Conservation (phyloP, 2,329 filamentous ascomycete genomes). For the Pseudogymnoascus sp. region DNA sequence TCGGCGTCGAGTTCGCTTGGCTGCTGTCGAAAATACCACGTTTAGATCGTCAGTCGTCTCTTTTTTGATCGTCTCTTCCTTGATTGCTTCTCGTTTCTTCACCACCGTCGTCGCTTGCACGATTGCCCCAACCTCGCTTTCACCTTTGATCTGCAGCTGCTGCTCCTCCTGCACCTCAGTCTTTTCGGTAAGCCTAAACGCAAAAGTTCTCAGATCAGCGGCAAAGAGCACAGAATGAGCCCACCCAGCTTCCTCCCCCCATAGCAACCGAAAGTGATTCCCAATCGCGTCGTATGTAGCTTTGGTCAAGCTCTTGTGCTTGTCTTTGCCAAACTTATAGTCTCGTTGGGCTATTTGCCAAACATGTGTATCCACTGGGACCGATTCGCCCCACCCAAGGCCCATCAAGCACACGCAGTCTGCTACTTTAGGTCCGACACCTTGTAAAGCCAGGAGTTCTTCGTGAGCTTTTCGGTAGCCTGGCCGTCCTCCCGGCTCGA, state of each 20-base stretch:
- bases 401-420: conserved; percentile 98
- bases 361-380: conserved; percentile 95
- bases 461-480: conserved; percentile 74
- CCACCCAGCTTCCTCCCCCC: conserved; percentile 94
- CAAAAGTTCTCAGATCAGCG: conserved; percentile 79
- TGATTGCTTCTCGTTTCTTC: conserved; percentile 15
- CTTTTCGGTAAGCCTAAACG: conserved; percentile 45
- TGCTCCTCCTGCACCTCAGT: conserved; percentile 37
- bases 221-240: conserved; percentile 96
- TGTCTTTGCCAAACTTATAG: conserved; percentile 81
- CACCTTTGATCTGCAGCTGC: conserved; percentile 28
- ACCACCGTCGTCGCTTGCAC: conserved; percentile 2
- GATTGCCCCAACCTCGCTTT: conserved; percentile 13
- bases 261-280: conserved; percentile 78
- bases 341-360: conserved; percentile 97
- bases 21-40: not conserved
- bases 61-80: conserved; percentile 6
- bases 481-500: conserved; percentile 38
- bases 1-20: not conserved
- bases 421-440: conserved; percentile 92
- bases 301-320: conserved; percentile 79
- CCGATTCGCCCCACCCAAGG: conserved; percentile 87
- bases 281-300: conserved; percentile 82
- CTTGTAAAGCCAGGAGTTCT: conserved; percentile 67
- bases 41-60: conserved; percentile 7